phyloP scores from a whole-genome alignment of 2,329 filamentous ascomycete genomes.

The Alternaria sp. region DNA sequence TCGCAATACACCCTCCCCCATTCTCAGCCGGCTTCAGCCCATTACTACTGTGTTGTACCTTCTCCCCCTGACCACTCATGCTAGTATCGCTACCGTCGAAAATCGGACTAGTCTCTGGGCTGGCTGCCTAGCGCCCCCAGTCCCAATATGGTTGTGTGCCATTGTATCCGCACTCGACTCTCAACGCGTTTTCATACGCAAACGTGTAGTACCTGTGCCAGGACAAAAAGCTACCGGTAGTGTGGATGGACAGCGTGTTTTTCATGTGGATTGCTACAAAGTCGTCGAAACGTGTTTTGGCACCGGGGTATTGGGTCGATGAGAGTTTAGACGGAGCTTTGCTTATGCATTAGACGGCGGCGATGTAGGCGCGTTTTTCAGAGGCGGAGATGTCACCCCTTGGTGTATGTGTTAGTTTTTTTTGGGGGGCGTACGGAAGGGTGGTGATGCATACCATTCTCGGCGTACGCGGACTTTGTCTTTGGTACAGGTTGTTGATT shows the following conservation, averaged over 20 bases:
- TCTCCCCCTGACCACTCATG: constrained; percentile 58
- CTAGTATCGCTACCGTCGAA: constrained; percentile 65
- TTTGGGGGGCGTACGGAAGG: neutral
- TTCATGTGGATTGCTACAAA: constrained; percentile 52
- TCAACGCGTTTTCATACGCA: constrained; percentile 54
- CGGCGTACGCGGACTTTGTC: constrained; percentile 41
- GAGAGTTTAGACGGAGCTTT: constrained; percentile 36
- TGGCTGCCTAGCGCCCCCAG: constrained; percentile 59
- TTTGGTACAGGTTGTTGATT: constrained; percentile 43
- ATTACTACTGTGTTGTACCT: constrained; percentile 39
- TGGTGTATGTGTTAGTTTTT: constrained; percentile 6
- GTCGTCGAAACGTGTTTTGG: constrained; percentile 48
- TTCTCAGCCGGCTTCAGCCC: constrained; percentile 56
- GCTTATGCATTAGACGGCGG: constrained; percentile 47
- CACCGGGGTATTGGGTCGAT: constrained; percentile 41
- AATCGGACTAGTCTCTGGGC: constrained; percentile 60
- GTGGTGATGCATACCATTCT: constrained; percentile 36
- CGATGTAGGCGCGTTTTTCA: constrained; percentile 50
- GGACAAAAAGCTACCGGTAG: constrained; percentile 48
- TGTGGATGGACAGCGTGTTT: constrained; percentile 46
- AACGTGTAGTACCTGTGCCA: constrained; percentile 57
- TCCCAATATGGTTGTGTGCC: constrained; percentile 62
- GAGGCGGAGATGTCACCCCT: constrained; percentile 42
- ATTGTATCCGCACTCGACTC: constrained; percentile 55
- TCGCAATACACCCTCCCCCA: constrained; percentile 64